A percentile compares a stretch with the other conserved stretches of the same genome.
Evolutionary conservation across 257 asterid genomes (phyloP).

Genomic region (Primulina huaijiensis): DNA sequence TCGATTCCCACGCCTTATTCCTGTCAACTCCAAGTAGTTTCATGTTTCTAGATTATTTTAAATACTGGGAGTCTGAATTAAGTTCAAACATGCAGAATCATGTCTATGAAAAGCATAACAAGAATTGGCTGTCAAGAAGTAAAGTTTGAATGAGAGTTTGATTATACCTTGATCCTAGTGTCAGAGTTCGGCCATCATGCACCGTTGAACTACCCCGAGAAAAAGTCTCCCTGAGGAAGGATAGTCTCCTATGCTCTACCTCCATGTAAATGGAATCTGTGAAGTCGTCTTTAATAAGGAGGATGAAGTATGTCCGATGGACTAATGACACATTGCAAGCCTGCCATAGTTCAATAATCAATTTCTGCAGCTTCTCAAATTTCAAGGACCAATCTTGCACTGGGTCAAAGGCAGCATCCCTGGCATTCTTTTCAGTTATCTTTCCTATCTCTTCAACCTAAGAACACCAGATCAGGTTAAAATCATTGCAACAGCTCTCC

Average conservation of each 20-base stretch:
- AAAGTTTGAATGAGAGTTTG: constrained; percentile 2
- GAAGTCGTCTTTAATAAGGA: constrained; percentile 59
- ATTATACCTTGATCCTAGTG: constrained; percentile 55
- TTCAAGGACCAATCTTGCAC: constrained; percentile 48
- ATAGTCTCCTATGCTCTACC: constrained; percentile 63
- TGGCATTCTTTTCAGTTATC: constrained; percentile 21
- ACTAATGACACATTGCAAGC: constrained; percentile 58
- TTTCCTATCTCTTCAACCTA: constrained; percentile 34
- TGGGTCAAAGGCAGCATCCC: constrained; percentile 33
- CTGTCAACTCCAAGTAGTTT: not conserved
- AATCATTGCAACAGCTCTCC: not conserved
- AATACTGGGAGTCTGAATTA: not conserved
- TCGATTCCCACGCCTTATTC: not conserved
- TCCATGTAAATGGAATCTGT: constrained; percentile 68
- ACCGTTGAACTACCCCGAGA: constrained; percentile 42
- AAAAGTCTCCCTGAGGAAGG: constrained; percentile 59
- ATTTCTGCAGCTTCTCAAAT: constrained; percentile 55
- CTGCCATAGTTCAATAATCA: constrained; percentile 64
- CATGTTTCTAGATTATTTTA: not conserved
- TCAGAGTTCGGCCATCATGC: constrained; percentile 45
- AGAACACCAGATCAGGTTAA: constrained; percentile 5
- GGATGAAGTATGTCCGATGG: constrained; percentile 66
- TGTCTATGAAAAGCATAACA: not conserved
- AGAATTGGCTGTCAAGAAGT: not conserved
- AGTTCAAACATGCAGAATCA: not conserved